Evolutionary conservation across 257 asterid genomes (phyloP).

Genomic region (Solanum neorickii): DNA sequence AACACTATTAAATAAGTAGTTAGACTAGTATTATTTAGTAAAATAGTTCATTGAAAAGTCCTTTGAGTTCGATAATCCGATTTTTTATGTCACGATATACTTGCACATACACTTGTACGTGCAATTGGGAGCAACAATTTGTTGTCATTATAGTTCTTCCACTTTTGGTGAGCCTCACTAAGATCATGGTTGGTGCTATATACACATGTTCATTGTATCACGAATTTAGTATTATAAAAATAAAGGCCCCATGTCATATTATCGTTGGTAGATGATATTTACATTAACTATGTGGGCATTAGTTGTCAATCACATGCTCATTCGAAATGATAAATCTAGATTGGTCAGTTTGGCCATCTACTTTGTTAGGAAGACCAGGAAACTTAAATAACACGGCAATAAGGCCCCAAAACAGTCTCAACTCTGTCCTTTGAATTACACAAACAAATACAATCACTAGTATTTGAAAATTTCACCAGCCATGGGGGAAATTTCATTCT

Average conservation of each 20-base stretch:
- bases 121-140: neutral
- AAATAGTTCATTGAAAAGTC: no score
- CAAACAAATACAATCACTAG: neutral
- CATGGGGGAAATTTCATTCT: neutral
- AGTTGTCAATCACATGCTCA: neutral
- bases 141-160: neutral
- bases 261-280: neutral
- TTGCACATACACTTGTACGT: neutral
- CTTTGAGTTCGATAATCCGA: neutral
- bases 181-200: no score
- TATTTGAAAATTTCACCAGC: neutral
- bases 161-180: neutral
- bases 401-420: neutral
- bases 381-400: neutral
- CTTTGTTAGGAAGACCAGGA: neutral
- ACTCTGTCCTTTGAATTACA: neutral
- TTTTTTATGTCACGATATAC: no score
- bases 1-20: neutral
- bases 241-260: neutral
- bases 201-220: neutral
- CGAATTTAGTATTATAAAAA: no score
- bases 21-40: neutral
- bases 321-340: neutral
- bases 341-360: neutral
- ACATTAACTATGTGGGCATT: neutral